Evolutionary conservation across 352 stramenopile species (phyloP).

Genomic region (Pythium rhizo-oryzae): DNA sequence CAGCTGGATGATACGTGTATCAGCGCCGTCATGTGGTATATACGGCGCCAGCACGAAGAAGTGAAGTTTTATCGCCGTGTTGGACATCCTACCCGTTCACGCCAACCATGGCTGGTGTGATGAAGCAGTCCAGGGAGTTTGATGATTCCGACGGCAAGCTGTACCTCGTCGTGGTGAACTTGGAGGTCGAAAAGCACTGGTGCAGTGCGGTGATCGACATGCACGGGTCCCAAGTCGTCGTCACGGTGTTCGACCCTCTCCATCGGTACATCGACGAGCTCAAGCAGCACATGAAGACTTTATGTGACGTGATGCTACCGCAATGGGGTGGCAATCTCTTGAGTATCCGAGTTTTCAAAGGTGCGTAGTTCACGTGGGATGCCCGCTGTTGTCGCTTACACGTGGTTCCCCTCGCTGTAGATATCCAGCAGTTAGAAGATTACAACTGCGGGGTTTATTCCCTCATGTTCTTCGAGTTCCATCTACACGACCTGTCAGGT

Average conservation of each 20-base stretch:
- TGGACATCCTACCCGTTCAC: not conserved
- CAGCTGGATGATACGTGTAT: constrained; percentile 9
- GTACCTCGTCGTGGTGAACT: constrained; percentile 2
- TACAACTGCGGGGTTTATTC: constrained; percentile 11
- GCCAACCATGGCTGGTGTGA: not conserved
- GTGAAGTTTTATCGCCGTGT: not conserved
- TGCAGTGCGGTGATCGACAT: constrained; percentile 2
- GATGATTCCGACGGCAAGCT: not conserved
- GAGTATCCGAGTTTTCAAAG: not conserved
- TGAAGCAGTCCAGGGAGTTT: not conserved
- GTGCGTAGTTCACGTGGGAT: no score
- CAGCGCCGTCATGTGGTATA: not conserved
- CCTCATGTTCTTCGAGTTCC: constrained; percentile 4
- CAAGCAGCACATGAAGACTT: not conserved
- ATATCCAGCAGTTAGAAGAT: constrained; percentile 2
- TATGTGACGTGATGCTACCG: not conserved
- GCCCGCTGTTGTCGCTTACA: no score
- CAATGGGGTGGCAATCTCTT: not conserved
- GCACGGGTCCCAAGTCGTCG: not conserved
- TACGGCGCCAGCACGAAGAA: not conserved
- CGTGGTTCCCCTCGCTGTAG: no score
- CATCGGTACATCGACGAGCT: not conserved
- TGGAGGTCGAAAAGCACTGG: not conserved
- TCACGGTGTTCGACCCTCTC: constrained; percentile 4
- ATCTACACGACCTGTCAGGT: not conserved